Evolutionary conservation across 179 eudicot species (phyloP), one percentile per base, ranked within the genome.

Genomic region (Sideroxylon spinosum): DNA sequence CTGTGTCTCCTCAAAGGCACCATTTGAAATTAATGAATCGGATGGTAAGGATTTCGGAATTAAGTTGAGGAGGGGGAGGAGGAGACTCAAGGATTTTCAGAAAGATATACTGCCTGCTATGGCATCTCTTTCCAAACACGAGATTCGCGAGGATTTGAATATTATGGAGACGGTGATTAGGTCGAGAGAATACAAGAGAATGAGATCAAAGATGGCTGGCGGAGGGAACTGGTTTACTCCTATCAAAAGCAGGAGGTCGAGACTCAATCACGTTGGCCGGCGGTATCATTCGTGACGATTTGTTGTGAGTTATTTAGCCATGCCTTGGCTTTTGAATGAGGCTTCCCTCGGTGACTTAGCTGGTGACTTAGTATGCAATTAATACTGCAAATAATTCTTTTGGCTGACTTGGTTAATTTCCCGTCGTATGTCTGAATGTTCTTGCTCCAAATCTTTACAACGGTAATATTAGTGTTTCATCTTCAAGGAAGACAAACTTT

Each of bases 1-100:
- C 48, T 83, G 84, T 79, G 87, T 87, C 13, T 79, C 90, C 16
- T 87, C 97, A 9, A 81, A 80, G 44, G 44, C 44, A 50, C 83
- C 86, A 32, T 85, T 76, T 61, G 84, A 78, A 76, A 82, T 87
- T 19, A 79, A 80, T 44, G 84, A 78, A 50, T 44, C 75, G 12
- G 83, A 81, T 25, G 77, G 69, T 52, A 90, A 81, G 81, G 91
- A 78, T 17, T 44, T 25, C 56, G 79, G 79, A 60, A 73, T 81
- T 16, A 83, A 86, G 85, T 81, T 86, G 81, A 91, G 82, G 84
- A 78, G 95, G 56, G 97, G 97, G 62, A 88, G 97, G 62, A 88
- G 90, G 70, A 87, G 97, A 44, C 74, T 91, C 75, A 91, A 86
- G 68, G 90, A 93, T 79, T 93, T 93, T 75, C 91, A 83, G 81